Evolutionary conservation across 345 rosid genomes (phyloP).

Genomic region (Lumnitzera racemosa): DNA sequence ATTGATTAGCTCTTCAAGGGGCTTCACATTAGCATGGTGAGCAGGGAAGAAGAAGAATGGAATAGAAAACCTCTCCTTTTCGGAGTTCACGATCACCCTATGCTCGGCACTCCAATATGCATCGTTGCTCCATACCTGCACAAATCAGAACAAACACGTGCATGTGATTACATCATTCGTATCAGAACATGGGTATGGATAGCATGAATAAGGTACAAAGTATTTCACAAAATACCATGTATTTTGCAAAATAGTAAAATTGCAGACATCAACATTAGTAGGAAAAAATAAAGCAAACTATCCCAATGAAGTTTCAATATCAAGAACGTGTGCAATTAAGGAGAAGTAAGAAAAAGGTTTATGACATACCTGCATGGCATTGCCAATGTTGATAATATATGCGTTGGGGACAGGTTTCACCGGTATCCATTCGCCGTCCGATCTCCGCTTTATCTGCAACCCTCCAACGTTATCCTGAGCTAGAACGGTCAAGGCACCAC

Average conservation of each 20-base stretch:
- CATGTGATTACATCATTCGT: background rate
- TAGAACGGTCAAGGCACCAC: constrained; percentile 61
- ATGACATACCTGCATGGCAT: constrained; percentile 23
- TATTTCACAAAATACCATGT: too few species aligned
- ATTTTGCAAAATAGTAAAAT: too few species aligned
- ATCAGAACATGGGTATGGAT: too few species aligned
- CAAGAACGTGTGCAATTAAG: background rate
- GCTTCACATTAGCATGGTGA: constrained; percentile 25
- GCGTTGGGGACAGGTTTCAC: constrained; percentile 49
- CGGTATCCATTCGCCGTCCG: constrained; percentile 66
- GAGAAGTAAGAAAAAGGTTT: too few species aligned
- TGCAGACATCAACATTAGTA: too few species aligned
- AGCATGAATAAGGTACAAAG: too few species aligned
- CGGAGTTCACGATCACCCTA: constrained; percentile 33
- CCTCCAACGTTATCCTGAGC: constrained; percentile 86
- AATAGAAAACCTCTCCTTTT: constrained; percentile 38
- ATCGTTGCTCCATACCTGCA: constrained; percentile 50
- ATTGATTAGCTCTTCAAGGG: constrained; percentile 27
- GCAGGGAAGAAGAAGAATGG: constrained; percentile 36
- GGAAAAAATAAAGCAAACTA: background rate
- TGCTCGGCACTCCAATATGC: constrained; percentile 42
- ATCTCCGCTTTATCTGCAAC: constrained; percentile 56
- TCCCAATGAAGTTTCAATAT: background rate
- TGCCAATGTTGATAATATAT: constrained; percentile 68
- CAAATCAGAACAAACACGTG: background rate